These are phyloP conservation scores for Fusarium sarcochroum DNA, from an alignment of 2,329 filamentous ascomycete genomes.

Conservation along the genomic window DNA sequence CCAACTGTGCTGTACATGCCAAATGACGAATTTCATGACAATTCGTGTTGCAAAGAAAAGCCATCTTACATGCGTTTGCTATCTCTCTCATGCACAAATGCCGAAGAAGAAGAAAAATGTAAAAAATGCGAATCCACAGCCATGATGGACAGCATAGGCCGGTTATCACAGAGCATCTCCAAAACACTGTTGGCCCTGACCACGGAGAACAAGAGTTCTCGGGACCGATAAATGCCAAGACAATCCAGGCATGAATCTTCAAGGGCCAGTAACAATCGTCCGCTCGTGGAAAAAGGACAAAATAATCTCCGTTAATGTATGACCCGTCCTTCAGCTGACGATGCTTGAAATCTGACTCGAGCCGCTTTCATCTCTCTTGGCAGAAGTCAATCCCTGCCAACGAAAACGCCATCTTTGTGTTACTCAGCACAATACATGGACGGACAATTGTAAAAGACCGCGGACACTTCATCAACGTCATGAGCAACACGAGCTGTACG, in stretches of 20 bases:
- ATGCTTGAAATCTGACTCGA: no score
- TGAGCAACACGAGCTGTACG: background rate
- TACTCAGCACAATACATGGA: background rate
- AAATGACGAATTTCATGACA: background rate
- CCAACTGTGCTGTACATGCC: background rate
- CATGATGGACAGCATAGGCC: no score
- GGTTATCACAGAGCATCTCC: no score
- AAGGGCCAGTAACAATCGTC: background rate
- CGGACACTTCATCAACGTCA: conserved; percentile 1
- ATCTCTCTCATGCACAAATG: background rate
- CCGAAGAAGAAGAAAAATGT: background rate
- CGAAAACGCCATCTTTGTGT: background rate
- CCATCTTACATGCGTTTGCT: background rate
- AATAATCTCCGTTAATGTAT: background rate
- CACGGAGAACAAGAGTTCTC: no score
- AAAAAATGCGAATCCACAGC: background rate
- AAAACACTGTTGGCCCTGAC: no score
- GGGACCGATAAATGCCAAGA: background rate
- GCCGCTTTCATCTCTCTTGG: background rate
- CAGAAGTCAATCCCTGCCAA: background rate
- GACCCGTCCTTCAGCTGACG: background rate
- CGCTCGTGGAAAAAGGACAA: background rate
- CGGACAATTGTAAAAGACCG: conserved; percentile 21
- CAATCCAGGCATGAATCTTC: background rate
- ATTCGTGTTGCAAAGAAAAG: background rate